Percentiles rank a stretch among this genome's conserved stretches.
These are phyloP conservation scores for Glycine soja DNA, from an alignment of 306 rosid species.

Conservation along the genomic window DNA sequence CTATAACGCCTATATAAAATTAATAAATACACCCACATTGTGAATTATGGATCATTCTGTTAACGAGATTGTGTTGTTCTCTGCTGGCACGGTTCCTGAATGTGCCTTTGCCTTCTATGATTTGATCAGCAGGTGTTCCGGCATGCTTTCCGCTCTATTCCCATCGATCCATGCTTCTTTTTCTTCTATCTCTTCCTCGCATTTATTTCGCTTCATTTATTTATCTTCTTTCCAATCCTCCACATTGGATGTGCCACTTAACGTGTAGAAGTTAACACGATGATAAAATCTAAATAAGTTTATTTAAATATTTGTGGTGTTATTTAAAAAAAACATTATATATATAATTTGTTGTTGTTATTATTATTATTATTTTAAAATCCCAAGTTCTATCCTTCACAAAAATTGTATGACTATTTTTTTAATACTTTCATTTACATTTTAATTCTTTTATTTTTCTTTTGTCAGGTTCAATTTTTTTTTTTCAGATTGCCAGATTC, in stretches of 20 bases:
- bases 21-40: background rate
- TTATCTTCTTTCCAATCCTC: background rate
- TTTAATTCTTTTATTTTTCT: background rate
- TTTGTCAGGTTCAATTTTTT: background rate
- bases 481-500: no score
- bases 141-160: conserved; percentile 42
- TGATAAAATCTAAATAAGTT: background rate
- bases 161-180: conserved; percentile 6
- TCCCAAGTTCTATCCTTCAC: no score
- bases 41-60: conserved; percentile 10
- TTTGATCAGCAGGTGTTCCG: conserved; percentile 38
- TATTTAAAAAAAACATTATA: background rate
- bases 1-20: no score
- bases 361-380: no score
- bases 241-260: conserved; percentile 46
- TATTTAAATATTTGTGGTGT: background rate
- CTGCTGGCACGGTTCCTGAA: background rate
- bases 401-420: no score
- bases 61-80: background rate
- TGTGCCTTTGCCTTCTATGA: conserved; percentile 10
- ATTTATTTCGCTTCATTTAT: background rate
- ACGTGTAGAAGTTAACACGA: conserved; percentile 41
- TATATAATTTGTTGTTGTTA: no score
- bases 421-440: no score
- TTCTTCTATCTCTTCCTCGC: background rate